Evolutionary conservation across 208 protist species (phyloP), one percentile per base, ranked within the genome.

Genomic region (Vickermania spadyakhi): DNA sequence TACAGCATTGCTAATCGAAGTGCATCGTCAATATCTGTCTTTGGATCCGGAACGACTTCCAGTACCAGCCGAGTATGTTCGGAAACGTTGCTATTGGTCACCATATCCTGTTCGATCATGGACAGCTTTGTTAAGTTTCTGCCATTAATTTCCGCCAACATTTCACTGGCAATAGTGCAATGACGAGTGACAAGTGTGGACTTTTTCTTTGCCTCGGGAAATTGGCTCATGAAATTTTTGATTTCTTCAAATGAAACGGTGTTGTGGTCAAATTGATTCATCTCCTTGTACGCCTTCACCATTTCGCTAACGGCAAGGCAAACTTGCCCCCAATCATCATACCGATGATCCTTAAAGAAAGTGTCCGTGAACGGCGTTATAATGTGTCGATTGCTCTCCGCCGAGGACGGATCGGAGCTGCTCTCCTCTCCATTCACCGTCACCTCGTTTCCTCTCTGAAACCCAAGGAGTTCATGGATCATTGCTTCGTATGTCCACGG

Each of bases 401-500:
- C 82, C 7, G 36, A 45, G 36, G 36, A 18, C 7, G 36, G 18
- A n/a, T 45, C 36, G 7, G 36, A 18, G 7, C 36, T 18, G 61
- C 80, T 86, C 2, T 45, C 58, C 57, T 73, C 67, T 42, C 68
- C 80, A 64, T 94, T 78, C 42, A 94, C 70, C 2, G 75, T 78
- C 2, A 94, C 74, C 66, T 93, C 86, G 60, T 95, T 85, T 22
- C 98, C 97, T 55, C 97, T 91, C 31, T 91, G 63, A 56, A 99
- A 98, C 26, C 90, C 89, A 25, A 99, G 72, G 31, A 98, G 74
- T 72, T 99, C 97, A 71, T 98, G 96, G 51, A 99, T 90, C 97
- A 99, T 99, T 5, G 98, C 94, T 77, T 99, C 96, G 77, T 99
- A 99, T 14, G 97, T 99, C 97, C 98, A 99, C 64, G 98, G 96